These are phyloP conservation scores for Globisporangium nodosum DNA, from an alignment of 352 stramenopile species.

Conservation along the genomic window DNA sequence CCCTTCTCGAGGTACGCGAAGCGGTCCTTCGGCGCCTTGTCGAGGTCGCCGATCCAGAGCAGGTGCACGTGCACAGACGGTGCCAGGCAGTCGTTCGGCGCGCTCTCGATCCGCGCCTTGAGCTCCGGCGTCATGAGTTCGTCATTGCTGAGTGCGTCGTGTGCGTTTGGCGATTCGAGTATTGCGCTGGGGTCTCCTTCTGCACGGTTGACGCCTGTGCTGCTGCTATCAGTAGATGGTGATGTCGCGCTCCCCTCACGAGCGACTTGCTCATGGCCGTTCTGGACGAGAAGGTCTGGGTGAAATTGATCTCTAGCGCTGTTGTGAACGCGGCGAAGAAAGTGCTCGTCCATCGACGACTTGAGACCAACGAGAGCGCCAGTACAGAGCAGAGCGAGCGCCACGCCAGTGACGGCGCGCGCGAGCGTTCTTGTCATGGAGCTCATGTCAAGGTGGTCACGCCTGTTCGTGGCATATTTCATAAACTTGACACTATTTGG, in stretches of 20 bases:
- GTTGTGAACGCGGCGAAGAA: background rate
- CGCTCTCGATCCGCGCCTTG: conserved; percentile 3
- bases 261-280: background rate
- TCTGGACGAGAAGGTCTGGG: background rate
- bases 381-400: background rate
- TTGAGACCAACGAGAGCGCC: background rate
- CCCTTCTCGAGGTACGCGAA: conserved; percentile 3
- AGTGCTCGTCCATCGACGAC: background rate
- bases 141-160: too few species aligned
- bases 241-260: background rate
- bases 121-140: conserved; percentile 6
- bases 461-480: background rate
- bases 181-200: background rate
- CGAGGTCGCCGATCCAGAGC: conserved; percentile 15
- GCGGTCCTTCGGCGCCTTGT: background rate
- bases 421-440: too few species aligned
- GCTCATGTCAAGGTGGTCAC: background rate
- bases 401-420: background rate
- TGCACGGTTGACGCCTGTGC: background rate
- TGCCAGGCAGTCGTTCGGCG: background rate
- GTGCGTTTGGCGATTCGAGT: too few species aligned
- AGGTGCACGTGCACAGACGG: conserved; percentile 9
- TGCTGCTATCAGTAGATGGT: background rate
- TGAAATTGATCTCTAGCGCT: too few species aligned
- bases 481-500: too few species aligned